phyloP scores from a whole-genome alignment of 208 protist species.

The Acanthamoeba rhysodes region DNA sequence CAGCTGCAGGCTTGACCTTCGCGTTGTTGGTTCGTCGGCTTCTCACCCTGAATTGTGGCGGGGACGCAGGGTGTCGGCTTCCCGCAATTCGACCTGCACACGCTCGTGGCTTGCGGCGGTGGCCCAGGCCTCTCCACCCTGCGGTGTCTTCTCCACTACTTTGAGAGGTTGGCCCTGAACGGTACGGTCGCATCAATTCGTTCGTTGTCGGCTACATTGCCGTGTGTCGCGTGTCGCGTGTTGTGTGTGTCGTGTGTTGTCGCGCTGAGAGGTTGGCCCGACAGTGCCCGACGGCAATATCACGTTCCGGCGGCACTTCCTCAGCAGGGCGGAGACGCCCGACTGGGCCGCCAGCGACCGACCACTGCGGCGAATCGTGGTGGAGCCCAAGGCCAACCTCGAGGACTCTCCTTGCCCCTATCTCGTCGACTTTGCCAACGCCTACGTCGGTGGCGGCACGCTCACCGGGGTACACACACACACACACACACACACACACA shows the following conservation, averaged over 20 bases:
- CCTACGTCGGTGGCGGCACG: constrained; percentile 92
- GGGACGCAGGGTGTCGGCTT: background rate
- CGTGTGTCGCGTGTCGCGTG: background rate
- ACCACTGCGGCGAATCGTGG: background rate
- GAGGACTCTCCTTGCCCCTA: constrained; percentile 88
- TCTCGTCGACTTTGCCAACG: constrained; percentile 95
- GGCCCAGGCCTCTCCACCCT: background rate
- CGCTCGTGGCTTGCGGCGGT: background rate
- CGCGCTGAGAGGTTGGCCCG: no score
- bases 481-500: background rate
- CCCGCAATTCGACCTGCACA: constrained; percentile 15
- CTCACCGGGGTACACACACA: constrained; percentile 82
- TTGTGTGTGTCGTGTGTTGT: background rate
- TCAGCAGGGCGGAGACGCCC: background rate
- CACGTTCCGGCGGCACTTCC: background rate
- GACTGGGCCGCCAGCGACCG: constrained; percentile 47
- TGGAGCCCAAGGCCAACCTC: constrained; percentile 81
- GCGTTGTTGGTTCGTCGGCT: background rate
- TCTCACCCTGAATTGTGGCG: no score
- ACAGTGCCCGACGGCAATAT: constrained; percentile 38
- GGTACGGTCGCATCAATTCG: background rate
- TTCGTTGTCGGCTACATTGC: background rate
- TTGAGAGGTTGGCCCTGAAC: background rate
- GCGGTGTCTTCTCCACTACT: constrained; percentile 41
- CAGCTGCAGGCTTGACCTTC: no score